These are phyloP conservation scores for Microthlaspi erraticum DNA, from an alignment of 345 rosid genomes.

Conservation along the genomic window DNA sequence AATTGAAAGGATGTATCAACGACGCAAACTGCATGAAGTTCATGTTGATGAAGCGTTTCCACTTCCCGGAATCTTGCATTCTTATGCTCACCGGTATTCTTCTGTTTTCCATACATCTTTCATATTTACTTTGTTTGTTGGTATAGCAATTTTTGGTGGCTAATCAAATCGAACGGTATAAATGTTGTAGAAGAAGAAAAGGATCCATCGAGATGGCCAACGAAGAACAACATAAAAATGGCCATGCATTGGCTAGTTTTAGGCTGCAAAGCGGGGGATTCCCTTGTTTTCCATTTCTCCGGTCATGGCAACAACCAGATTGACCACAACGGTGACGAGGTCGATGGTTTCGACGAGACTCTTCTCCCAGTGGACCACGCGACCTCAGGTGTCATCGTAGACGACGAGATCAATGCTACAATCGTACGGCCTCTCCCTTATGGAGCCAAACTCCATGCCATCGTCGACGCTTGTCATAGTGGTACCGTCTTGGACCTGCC, in stretches of 20 bases:
- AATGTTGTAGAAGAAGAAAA: constrained; percentile 75
- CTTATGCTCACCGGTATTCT: constrained; percentile 71
- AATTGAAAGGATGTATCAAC: constrained; percentile 85
- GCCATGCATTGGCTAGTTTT: constrained; percentile 80
- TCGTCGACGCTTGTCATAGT: constrained; percentile 90
- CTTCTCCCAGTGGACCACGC: constrained; percentile 77
- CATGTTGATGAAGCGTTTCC: constrained; percentile 74
- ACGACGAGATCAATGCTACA: constrained; percentile 82
- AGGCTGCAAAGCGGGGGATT: constrained; percentile 78
- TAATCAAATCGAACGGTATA: background rate
- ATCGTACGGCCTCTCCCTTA: constrained; percentile 82
- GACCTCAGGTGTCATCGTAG: constrained; percentile 80
- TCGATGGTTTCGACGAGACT: constrained; percentile 89
- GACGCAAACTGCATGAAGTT: constrained; percentile 90
- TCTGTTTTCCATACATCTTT: background rate
- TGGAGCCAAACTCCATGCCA: constrained; percentile 89
- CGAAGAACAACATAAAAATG: constrained; percentile 68
- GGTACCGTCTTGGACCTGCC: constrained; percentile 91
- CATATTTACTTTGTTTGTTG: background rate
- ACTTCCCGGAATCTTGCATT: constrained; percentile 82
- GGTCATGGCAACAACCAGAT: constrained; percentile 88
- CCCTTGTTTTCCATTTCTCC: constrained; percentile 82
- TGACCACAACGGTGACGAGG: constrained; percentile 67
- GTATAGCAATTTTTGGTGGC: background rate
- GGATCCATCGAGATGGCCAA: constrained; percentile 67